Conservation (phyloP, 495 filamentous ascomycete genomes). For the Massariosphaeria phaeospora region DNA sequence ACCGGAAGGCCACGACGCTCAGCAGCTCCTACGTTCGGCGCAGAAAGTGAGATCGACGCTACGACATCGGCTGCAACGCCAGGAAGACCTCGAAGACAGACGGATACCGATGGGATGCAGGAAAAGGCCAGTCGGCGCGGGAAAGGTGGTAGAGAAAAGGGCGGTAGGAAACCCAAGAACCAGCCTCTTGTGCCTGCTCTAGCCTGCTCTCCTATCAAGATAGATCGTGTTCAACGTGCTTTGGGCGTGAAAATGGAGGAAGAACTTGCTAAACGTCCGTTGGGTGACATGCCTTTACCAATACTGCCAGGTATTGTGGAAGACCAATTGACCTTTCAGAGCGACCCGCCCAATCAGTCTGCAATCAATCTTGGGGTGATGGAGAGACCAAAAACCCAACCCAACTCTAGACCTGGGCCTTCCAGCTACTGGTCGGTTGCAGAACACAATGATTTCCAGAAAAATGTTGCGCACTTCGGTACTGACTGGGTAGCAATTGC, state of each 20-base stretch:
- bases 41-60: conserved; percentile 41
- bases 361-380: conserved; percentile 4
- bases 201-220: conserved; percentile 32
- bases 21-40: conserved; percentile 68
- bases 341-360: conserved; percentile 13
- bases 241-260: conserved; percentile 28
- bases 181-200: conserved; percentile 38
- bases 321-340: conserved; percentile 22
- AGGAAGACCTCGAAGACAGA: conserved; percentile 22
- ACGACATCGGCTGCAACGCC: conserved; percentile 43
- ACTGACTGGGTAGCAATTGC: conserved; percentile 85
- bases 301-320: conserved; percentile 7
- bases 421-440: conserved; percentile 98
- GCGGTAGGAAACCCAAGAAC: conserved; percentile 33
- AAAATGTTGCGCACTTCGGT: conserved; percentile 73
- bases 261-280: conserved; percentile 2
- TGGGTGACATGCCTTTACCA: conserved; percentile 14
- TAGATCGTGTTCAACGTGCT: conserved; percentile 26
- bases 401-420: conserved; percentile 42
- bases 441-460: conserved; percentile 77
- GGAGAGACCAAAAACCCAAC: conserved; percentile 21
- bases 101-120: conserved; percentile 13
- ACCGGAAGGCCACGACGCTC: conserved; percentile 64
- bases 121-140: conserved; percentile 37
- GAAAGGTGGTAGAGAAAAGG: conserved; percentile 34